Evolutionary conservation across 768 basidiomycete species (phyloP).

Genomic region (Austroboletus festivus): DNA sequence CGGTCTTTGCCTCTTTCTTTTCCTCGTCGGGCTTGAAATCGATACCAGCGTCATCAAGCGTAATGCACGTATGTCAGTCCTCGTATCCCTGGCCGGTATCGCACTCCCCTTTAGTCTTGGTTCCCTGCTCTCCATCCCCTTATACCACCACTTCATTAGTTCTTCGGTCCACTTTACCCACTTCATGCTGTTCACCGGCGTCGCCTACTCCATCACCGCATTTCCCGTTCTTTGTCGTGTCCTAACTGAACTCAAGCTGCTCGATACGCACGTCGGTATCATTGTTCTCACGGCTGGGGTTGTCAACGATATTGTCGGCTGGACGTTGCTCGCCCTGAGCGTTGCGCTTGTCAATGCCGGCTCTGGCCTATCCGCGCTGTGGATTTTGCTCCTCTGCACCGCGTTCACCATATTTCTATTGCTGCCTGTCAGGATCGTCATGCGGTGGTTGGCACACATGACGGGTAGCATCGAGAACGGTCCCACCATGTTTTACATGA

Average conservation of each 20-base stretch:
- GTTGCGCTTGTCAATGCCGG: conserved; percentile 91
- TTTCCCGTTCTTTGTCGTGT: conserved; percentile 87
- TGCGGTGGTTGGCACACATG: conserved; percentile 69
- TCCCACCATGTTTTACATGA: conserved; percentile 89
- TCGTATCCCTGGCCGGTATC: conserved; percentile 83
- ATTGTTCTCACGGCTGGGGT: conserved; percentile 93
- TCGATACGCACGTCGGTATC: conserved; percentile 90
- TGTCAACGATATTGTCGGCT: conserved; percentile 82
- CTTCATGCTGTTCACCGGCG: conserved; percentile 93
- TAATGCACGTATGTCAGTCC: conserved; percentile 62
- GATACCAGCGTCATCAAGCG: conserved; percentile 76
- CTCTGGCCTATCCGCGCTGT: conserved; percentile 79
- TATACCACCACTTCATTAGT: conserved; percentile 56
- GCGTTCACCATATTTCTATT: conserved; percentile 80
- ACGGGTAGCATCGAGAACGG: conserved; percentile 82
- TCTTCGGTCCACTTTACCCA: conserved; percentile 68
- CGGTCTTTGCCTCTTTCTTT: conserved; percentile 84
- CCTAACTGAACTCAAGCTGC: conserved; percentile 84
- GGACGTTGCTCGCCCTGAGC: conserved; percentile 85
- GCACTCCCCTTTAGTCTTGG: conserved; percentile 86
- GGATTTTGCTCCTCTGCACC: conserved; percentile 74
- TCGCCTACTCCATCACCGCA: conserved; percentile 86
- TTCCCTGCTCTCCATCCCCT: conserved; percentile 62
- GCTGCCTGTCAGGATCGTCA: conserved; percentile 55
- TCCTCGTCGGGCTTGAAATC: conserved; percentile 91